These are phyloP conservation scores for Penicillium desertorum DNA, from an alignment of 495 filamentous ascomycete genomes.

Conservation along the genomic window DNA sequence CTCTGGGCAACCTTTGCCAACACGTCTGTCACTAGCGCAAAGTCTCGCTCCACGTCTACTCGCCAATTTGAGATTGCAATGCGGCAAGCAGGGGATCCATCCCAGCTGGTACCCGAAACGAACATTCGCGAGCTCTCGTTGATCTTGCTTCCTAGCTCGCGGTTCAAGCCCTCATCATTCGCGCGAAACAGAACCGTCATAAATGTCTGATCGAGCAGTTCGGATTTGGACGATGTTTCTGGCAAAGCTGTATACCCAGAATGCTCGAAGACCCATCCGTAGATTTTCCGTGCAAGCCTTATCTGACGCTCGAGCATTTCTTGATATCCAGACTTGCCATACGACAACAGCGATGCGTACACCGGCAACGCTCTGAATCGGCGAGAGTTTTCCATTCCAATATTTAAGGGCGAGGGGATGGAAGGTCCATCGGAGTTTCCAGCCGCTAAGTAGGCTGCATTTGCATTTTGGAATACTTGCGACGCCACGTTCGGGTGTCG, in stretches of 20 bases:
- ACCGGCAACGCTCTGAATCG: conserved; percentile 87
- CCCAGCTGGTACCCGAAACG: conserved; percentile 79
- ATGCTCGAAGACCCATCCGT: conserved; percentile 58
- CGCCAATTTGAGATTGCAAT: conserved; percentile 86
- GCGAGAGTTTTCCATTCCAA: conserved; percentile 87
- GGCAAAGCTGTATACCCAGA: conserved; percentile 67
- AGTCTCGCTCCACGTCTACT: conserved; percentile 40
- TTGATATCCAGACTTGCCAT: conserved; percentile 68
- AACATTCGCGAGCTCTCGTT: conserved; percentile 75
- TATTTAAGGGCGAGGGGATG: conserved; percentile 81
- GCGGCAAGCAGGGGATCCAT: conserved; percentile 66
- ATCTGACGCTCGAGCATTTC: conserved; percentile 73
- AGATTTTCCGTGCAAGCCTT: conserved; percentile 64
- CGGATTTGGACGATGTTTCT: conserved; percentile 29
- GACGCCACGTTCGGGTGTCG: conserved; percentile 55
- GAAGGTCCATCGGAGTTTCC: conserved; percentile 28
- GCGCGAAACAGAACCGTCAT: conserved; percentile 83
- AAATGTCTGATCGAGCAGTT: conserved; percentile 54
- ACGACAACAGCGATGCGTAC: conserved; percentile 75
- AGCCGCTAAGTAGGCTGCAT: conserved; percentile 75
- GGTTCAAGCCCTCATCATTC: conserved; percentile 64
- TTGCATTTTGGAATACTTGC: conserved; percentile 77
- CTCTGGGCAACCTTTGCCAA: conserved; percentile 33
- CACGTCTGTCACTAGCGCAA: conserved; percentile 37
- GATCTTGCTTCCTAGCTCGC: conserved; percentile 62